Percentiles rank a stretch among this genome's conserved stretches.
These are phyloP conservation scores for Diaporthe sp. DNA, from an alignment of 2,329 filamentous ascomycete genomes.

Conservation along the genomic window DNA sequence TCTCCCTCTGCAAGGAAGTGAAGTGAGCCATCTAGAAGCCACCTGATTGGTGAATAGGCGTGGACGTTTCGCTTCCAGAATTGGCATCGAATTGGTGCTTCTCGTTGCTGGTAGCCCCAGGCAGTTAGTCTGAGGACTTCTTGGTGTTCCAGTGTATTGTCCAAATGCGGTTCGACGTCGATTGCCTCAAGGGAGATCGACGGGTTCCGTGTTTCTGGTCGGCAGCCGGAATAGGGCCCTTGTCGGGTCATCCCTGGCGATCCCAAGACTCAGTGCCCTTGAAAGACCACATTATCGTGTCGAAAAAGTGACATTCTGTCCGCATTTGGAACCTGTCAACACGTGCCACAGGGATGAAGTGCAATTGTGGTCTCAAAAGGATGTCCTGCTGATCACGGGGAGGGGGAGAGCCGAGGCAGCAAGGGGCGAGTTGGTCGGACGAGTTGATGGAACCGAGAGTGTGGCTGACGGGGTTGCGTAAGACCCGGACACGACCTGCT, in stretches of 20 bases:
- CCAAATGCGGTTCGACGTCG: background rate
- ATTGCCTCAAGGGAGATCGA: conserved; percentile 15
- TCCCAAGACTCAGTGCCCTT: background rate
- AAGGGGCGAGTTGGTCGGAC: conserved; percentile 30
- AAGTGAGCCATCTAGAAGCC: background rate
- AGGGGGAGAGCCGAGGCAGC: conserved; percentile 24
- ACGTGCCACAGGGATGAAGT: conserved; percentile 18
- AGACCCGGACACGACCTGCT: background rate
- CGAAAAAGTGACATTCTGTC: background rate
- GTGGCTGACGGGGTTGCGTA: conserved; percentile 29
- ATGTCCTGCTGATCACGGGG: conserved; percentile 18
- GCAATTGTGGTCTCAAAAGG: conserved; percentile 14
- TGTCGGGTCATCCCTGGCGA: conserved; percentile 20
- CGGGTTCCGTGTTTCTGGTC: conserved; percentile 19
- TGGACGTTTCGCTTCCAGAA: background rate
- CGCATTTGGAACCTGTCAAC: background rate
- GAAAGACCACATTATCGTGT: background rate
- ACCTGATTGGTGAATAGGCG: background rate
- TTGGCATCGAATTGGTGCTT: background rate
- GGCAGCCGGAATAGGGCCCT: conserved; percentile 18
- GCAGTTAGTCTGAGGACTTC: background rate
- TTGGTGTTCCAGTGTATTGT: background rate
- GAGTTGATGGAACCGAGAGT: conserved; percentile 25
- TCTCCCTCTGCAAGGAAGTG: background rate
- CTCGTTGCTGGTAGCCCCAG: background rate